Percentiles rank a stretch among this genome's conserved stretches.
These are phyloP conservation scores for Suillus placidus DNA, from an alignment of 768 basidiomycete species.

Conservation along the genomic window DNA sequence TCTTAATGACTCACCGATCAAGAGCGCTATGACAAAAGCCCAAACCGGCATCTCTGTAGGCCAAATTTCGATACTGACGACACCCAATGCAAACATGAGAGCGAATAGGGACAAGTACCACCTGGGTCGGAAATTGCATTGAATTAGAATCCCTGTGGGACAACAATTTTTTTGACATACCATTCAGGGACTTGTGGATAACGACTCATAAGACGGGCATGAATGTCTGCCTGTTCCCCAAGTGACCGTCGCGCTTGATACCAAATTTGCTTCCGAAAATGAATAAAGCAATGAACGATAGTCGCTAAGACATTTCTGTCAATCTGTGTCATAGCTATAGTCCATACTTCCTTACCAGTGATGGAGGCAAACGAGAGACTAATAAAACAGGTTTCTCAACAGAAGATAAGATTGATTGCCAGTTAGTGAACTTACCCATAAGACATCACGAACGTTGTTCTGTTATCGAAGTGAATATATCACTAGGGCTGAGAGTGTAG, in stretches of 20 bases:
- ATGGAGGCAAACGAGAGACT: constrained; percentile 83
- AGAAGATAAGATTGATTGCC: no score
- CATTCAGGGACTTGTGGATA: constrained; percentile 51
- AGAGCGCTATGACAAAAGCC: constrained; percentile 67
- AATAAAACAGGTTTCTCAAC: constrained; percentile 45
- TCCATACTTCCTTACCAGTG: constrained; percentile 51
- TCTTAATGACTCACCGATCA: constrained; percentile 41
- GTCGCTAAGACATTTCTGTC: constrained; percentile 23
- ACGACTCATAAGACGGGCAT: constrained; percentile 76
- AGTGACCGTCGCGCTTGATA: constrained; percentile 68
- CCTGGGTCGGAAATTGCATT: constrained; percentile 41
- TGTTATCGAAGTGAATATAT: constrained; percentile 12
- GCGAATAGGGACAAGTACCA: constrained; percentile 75
- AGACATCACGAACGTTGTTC: constrained; percentile 30
- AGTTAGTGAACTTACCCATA: constrained; percentile 30
- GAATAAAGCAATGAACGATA: constrained; percentile 45
- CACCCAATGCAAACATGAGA: constrained; percentile 72
- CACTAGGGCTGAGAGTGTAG: constrained; percentile 9
- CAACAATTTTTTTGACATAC: neutral
- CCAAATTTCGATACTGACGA: constrained; percentile 75
- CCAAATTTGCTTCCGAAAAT: constrained; percentile 81
- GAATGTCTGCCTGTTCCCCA: constrained; percentile 81
- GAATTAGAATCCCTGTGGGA: neutral
- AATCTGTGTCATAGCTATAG: neutral
- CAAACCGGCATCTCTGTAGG: constrained; percentile 71